Evolutionary conservation across 495 filamentous ascomycete species (phyloP).

Genomic region (Bacidia gigantensis): DNA sequence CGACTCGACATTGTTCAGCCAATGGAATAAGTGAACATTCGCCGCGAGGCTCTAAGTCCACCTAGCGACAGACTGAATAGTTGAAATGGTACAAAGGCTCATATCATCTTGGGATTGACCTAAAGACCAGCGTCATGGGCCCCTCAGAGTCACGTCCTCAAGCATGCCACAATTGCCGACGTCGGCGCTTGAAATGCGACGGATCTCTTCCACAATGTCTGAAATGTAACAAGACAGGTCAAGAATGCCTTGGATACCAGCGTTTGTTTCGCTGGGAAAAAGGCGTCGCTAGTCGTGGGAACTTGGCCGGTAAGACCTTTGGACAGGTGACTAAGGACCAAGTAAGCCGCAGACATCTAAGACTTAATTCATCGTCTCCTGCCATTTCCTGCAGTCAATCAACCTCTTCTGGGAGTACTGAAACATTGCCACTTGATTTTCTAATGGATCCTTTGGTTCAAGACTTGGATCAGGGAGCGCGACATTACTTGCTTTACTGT

Average conservation of each 20-base stretch:
- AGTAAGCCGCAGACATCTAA: not conserved
- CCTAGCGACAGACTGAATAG: not conserved
- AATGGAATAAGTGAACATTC: not conserved
- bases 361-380: not conserved
- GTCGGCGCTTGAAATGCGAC: slow-evolving; percentile 1
- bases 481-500: not conserved
- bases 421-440: not conserved
- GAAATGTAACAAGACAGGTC: not conserved
- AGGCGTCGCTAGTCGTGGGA: not conserved
- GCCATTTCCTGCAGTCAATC: not conserved
- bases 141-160: not conserved
- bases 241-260: not conserved
- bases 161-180: slow-evolving; percentile 1
- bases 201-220: not conserved
- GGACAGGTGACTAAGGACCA: not conserved
- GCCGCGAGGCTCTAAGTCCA: not conserved
- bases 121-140: not conserved
- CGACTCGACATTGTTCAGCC: not conserved
- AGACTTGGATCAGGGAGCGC: not conserved
- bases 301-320: not conserved
- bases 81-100: not conserved
- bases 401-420: not conserved
- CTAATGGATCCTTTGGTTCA: not conserved
- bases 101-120: no score
- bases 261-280: not conserved